phyloP scores from a whole-genome alignment of 345 rosid genomes.

The Lagerstroemia speciosa region DNA sequence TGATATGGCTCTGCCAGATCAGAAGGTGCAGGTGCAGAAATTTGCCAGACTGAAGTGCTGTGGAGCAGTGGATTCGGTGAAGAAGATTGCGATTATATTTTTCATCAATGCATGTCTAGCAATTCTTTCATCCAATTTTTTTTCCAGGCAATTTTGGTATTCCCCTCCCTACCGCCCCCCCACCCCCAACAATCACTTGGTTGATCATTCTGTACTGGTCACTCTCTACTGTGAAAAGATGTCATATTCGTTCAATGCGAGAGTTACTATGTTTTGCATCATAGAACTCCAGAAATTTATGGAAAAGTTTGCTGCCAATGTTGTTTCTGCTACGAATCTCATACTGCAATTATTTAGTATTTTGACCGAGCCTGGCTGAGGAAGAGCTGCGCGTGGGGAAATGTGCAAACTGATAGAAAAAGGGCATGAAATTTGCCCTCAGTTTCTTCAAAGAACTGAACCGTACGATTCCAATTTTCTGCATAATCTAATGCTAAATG shows the following conservation, averaged over 20 bases:
- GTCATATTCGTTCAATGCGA: neutral
- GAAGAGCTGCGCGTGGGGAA: too few species aligned
- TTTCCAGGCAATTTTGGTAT: neutral
- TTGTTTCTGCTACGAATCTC: too few species aligned
- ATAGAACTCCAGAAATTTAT: neutral
- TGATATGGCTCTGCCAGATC: conserved; percentile 5
- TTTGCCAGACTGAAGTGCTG: conserved; percentile 18
- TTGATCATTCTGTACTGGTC: neutral
- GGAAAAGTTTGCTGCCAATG: too few species aligned
- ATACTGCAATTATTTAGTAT: too few species aligned
- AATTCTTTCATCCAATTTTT: conserved; percentile 41
- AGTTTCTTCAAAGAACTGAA: too few species aligned
- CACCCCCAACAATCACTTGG: too few species aligned
- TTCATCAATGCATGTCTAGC: conserved; percentile 28
- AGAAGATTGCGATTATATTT: conserved; percentile 18
- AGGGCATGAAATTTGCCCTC: too few species aligned
- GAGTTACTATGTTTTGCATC: neutral
- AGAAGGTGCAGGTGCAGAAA: conserved; percentile 11
- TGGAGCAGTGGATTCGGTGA: conserved; percentile 24
- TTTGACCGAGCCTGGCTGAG: too few species aligned
- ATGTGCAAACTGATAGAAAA: too few species aligned
- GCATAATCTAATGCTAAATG: too few species aligned
- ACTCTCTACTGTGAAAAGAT: neutral
- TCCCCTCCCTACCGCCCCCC: too few species aligned
- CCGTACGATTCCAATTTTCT: too few species aligned